Evolutionary conservation across 768 basidiomycete species (phyloP).

Genomic region (Russula griseocarnosa): DNA sequence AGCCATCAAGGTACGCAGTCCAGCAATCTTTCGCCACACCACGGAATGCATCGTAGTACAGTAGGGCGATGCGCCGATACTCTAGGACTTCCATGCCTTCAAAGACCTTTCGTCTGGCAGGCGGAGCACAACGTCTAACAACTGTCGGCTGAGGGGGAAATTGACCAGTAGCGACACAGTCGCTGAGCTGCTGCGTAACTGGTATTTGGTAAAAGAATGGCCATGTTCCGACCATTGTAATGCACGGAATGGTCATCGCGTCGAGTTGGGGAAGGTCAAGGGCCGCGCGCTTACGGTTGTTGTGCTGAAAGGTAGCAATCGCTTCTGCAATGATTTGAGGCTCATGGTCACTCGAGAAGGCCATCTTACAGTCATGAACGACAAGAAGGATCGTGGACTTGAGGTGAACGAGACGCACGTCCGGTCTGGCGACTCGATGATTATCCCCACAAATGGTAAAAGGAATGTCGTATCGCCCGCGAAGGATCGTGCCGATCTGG

Average conservation of each 20-base stretch:
- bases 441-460: constrained; percentile 1
- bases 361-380: too few species aligned
- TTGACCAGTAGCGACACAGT: background rate
- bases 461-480: background rate
- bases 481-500: background rate
- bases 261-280: background rate
- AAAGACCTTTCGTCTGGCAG: background rate
- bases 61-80: constrained; percentile 2
- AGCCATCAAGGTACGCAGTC: background rate
- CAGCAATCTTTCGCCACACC: background rate
- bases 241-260: constrained; percentile 2
- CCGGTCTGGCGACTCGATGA: background rate
- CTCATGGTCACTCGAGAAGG: background rate
- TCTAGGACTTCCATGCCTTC: constrained; percentile 7
- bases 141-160: background rate
- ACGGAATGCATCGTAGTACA: constrained; percentile 6
- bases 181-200: background rate
- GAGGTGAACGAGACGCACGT: background rate
- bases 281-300: background rate
- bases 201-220: constrained; percentile 5
- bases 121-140: background rate
- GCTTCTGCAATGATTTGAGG: constrained; percentile 3
- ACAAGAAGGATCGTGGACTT: background rate
- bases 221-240: background rate
- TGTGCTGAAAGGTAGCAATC: constrained; percentile 1